phyloP scores from a whole-genome alignment of 495 filamentous ascomycete genomes.

The Penicillium maclennaniae region DNA sequence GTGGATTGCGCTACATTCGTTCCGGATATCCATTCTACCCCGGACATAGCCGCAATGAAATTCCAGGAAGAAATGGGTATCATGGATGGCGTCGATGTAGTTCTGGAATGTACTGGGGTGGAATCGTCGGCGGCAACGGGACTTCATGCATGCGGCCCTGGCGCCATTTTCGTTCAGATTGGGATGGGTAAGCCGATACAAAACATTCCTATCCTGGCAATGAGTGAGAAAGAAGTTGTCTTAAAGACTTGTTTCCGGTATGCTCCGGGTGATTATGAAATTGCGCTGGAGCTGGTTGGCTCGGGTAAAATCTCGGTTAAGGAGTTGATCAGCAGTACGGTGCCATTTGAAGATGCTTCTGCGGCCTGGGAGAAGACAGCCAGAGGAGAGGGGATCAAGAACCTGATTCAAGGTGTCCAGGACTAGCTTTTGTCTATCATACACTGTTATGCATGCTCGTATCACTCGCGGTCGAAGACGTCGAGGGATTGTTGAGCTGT shows the following conservation, averaged over 20 bases:
- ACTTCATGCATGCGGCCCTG: neutral
- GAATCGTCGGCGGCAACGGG: neutral
- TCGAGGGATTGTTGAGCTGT: too few species aligned
- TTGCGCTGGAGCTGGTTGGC: neutral
- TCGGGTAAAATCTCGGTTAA: neutral
- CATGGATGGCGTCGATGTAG: neutral
- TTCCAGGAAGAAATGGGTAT: neutral
- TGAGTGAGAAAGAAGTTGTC: slow-evolving; percentile 5
- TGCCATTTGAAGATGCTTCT: slow-evolving; percentile 2
- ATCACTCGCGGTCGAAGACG: too few species aligned
- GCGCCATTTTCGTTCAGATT: slow-evolving; percentile 5
- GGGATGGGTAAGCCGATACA: slow-evolving; percentile 3
- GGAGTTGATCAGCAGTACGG: slow-evolving; percentile 1
- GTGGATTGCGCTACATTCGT: neutral
- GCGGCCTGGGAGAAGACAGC: neutral
- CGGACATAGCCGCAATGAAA: neutral
- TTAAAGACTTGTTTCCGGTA: slow-evolving; percentile 1
- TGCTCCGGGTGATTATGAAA: slow-evolving; percentile 1
- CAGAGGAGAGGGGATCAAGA: slow-evolving; percentile 7
- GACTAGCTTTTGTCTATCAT: too few species aligned
- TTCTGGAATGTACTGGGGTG: slow-evolving; percentile 5
- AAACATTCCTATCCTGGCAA: neutral
- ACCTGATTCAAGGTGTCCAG: neutral
- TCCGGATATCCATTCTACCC: too few species aligned
- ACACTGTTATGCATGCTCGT: too few species aligned